These are phyloP conservation scores for Allantophomopsis cytisporea DNA, from an alignment of 2,329 filamentous ascomycete genomes.

Conservation along the genomic window DNA sequence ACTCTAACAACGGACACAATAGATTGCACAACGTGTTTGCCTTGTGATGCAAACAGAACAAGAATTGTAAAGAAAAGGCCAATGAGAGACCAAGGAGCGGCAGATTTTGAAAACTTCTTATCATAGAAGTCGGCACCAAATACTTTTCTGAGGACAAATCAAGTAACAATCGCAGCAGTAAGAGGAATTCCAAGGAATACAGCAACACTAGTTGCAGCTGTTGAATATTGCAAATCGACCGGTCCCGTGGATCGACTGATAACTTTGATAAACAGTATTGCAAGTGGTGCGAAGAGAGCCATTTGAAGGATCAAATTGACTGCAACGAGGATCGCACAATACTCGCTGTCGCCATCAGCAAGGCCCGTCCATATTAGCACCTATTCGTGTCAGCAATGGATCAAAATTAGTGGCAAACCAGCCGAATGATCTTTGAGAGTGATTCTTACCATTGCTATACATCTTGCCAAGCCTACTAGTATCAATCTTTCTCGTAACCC, in stretches of 20 bases:
- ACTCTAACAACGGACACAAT: conserved; percentile 75
- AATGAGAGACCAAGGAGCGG: conserved; percentile 64
- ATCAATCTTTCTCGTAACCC: conserved; percentile 55
- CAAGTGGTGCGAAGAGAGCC: conserved; percentile 56
- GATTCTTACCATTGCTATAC: conserved; percentile 64
- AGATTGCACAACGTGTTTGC: conserved; percentile 63
- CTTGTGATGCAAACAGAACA: conserved; percentile 75
- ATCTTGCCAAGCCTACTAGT: conserved; percentile 71
- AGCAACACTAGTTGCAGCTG: conserved; percentile 67
- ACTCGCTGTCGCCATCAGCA: conserved; percentile 65
- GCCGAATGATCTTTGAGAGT: neutral
- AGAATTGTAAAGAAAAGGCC: conserved; percentile 80
- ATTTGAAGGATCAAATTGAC: conserved; percentile 66
- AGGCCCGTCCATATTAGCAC: conserved; percentile 63
- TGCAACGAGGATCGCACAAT: conserved; percentile 70
- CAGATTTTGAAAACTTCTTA: conserved; percentile 49
- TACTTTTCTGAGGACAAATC: conserved; percentile 43
- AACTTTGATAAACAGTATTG: conserved; percentile 52
- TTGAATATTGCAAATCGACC: conserved; percentile 41
- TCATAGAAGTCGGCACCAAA: conserved; percentile 50
- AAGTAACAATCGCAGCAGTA: conserved; percentile 62
- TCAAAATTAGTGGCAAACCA: neutral
- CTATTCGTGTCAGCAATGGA: conserved; percentile 1
- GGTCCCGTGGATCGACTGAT: conserved; percentile 43
- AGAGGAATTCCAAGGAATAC: conserved; percentile 80